Base-by-base conservation (phyloP, 495 filamentous ascomycete species). In the Acidomyces sp. region DNA sequence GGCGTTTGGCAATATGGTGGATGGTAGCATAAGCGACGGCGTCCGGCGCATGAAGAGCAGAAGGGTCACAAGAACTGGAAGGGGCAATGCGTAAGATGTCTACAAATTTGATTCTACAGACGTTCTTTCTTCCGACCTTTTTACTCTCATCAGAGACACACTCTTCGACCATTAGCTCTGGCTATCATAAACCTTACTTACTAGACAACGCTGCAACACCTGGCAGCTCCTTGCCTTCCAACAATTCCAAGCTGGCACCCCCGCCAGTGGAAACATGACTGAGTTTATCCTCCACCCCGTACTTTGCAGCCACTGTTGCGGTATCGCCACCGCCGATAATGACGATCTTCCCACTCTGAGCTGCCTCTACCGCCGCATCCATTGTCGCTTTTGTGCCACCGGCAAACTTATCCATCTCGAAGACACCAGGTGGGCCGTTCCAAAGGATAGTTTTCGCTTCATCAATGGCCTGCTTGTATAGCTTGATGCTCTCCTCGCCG, bases 291-390 rank as follows among this genome's bases (percentile, higher is more conserved):
- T 99, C 90, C 28, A 78, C 85, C 23, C 80, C 78, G 57, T 93
- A 96, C 71, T 99, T 95, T 58, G 87, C 88, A 37, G 92, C 90
- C 20, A 94, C 92, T 26, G 90, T 99, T 29, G 90, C 90, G 31
- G 90, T 99, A 64, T 99, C 90, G 60, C 90, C 90, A 56, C 90
- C 90, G 43, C 90, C 90, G 56, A 99, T 93, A 65, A 99, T 96
- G 52, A 95, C 92, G 48, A 85, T 93, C 65, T 84, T 79, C 53
- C 84, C 87, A 21, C 62, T 72, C 62, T 84, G 62, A 22, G 78
- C 78, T 36, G 85, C 92, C 7, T 64, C 64, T 18, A 95, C 85
- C 19, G 77, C 83, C 35, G 82, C 84, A 52, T 95, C 79, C 51
- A 96, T 75, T 16, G 83, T 90, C 34, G 72, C 69, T 75, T 93